These are phyloP conservation scores for Rhodotorula kratochvilovae DNA, from an alignment of 768 basidiomycete species.

Conservation along the genomic window DNA sequence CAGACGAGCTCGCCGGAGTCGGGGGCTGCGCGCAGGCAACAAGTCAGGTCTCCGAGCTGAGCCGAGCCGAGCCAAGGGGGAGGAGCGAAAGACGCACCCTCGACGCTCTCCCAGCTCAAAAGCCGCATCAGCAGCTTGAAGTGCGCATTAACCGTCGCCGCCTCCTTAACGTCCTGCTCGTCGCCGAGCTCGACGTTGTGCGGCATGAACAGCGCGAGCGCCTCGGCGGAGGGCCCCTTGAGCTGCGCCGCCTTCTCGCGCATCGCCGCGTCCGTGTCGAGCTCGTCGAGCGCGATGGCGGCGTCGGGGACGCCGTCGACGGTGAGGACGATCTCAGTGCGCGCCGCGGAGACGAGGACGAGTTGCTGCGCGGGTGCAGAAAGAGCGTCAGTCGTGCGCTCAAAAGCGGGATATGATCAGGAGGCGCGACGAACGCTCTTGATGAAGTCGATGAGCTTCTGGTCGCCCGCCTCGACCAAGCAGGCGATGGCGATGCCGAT, in stretches of 20 bases:
- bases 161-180: constrained; percentile 65
- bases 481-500: constrained; percentile 76
- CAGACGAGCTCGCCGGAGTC: constrained; percentile 51
- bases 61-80: not conserved
- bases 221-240: constrained; percentile 62
- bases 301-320: constrained; percentile 44
- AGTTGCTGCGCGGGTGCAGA: constrained; percentile 36
- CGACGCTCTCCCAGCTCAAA: constrained; percentile 64
- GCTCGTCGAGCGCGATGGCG: constrained; percentile 26
- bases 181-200: constrained; percentile 48
- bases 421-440: constrained; percentile 60
- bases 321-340: constrained; percentile 48
- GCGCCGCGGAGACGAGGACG: constrained; percentile 45
- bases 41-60: constrained; percentile 18
- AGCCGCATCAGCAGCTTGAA: constrained; percentile 82
- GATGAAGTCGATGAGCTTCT: constrained; percentile 69
- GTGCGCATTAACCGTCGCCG: constrained; percentile 69
- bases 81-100: constrained; percentile 55
- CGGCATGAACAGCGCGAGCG: constrained; percentile 47
- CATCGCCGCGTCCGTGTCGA: constrained; percentile 40
- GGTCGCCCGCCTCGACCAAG: constrained; percentile 63
- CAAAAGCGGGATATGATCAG: too few relatives aligned
- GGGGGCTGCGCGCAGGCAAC: constrained; percentile 52
- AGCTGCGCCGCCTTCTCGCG: constrained; percentile 39
- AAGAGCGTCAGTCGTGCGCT: not conserved